A percentile compares a stretch with the other conserved stretches of the same genome.
These are phyloP conservation scores for Dendrobium nobile DNA, from an alignment of 106 monocot species.

Conservation along the genomic window DNA sequence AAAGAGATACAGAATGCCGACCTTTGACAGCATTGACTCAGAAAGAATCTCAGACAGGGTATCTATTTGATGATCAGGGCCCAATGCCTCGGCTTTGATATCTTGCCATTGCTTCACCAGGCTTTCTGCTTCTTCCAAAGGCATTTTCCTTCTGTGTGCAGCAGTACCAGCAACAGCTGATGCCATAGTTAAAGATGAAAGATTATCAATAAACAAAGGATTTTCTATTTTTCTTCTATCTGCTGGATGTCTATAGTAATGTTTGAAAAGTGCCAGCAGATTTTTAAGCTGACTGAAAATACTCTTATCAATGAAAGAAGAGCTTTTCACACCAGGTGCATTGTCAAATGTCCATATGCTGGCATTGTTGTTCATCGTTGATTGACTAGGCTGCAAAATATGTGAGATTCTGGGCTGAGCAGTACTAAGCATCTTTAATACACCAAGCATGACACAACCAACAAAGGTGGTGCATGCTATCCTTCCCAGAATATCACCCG, in stretches of 20 bases:
- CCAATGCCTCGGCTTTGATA: constrained; percentile 78
- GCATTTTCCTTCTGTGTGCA: constrained; percentile 41
- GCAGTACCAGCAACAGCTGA: constrained; percentile 13
- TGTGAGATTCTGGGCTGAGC: constrained; percentile 21
- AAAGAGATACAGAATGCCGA: constrained; percentile 2
- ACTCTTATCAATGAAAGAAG: constrained; percentile 12
- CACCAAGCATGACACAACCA: constrained; percentile 44
- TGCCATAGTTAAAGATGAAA: constrained; percentile 19
- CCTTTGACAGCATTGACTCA: constrained; percentile 88
- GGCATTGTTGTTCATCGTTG: constrained; percentile 10
- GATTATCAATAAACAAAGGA: constrained; percentile 17
- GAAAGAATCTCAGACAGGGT: constrained; percentile 63
- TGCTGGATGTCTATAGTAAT: constrained; percentile 24
- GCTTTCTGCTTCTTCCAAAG: constrained; percentile 69
- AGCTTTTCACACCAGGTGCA: constrained; percentile 4
- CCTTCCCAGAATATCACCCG: constrained; percentile 25
- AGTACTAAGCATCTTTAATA: constrained; percentile 30
- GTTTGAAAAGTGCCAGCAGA: constrained; percentile 23
- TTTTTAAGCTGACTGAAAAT: constrained; percentile 27
- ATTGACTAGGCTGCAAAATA: constrained; percentile 14
- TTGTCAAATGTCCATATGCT: constrained; percentile 10
- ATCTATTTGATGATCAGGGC: constrained; percentile 60
- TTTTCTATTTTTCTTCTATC: constrained; percentile 13
- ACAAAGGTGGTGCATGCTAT: constrained; percentile 33
- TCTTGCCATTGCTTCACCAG: constrained; percentile 81